These are phyloP conservation scores for Colletotrichum lindemuthianum DNA, from an alignment of 2,329 filamentous ascomycete genomes.

Conservation along the genomic window DNA sequence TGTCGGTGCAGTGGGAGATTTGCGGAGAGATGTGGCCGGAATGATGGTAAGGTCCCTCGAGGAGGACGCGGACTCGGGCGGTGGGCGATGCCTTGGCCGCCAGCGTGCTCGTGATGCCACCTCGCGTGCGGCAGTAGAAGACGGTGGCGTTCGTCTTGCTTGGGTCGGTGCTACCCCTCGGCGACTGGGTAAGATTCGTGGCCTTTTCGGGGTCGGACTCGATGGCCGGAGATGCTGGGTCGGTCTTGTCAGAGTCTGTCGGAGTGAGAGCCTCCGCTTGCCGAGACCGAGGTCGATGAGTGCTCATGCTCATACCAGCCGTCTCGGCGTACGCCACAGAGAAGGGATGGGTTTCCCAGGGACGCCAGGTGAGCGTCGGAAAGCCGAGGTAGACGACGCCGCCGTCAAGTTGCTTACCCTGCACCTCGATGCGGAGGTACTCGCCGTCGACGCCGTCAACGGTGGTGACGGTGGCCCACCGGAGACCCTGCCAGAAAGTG, in stretches of 20 bases:
- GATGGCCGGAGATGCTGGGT: not conserved
- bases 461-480: slow-evolving; percentile 24
- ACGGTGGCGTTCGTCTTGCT: not conserved
- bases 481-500: slow-evolving; percentile 30
- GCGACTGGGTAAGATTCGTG: not conserved
- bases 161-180: no score
- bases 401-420: slow-evolving; percentile 18
- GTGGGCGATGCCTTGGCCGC: slow-evolving; percentile 10
- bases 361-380: slow-evolving; percentile 26
- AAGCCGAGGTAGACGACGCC: slow-evolving; percentile 36
- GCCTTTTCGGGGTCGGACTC: slow-evolving; percentile 19
- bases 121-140: slow-evolving; percentile 5
- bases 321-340: slow-evolving; percentile 9
- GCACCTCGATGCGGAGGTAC: slow-evolving; percentile 22
- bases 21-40: slow-evolving; percentile 7
- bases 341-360: slow-evolving; percentile 34
- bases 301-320: not conserved
- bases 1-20: slow-evolving; percentile 14
- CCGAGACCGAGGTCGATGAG: not conserved
- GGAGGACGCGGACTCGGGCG: slow-evolving; percentile 1
- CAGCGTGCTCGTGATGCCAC: not conserved
- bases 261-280: not conserved
- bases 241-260: not conserved
- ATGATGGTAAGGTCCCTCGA: slow-evolving; percentile 16
- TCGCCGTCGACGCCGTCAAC: slow-evolving; percentile 22